These are phyloP conservation scores for Tilletia caries DNA, from an alignment of 1,284 basidiomycete genomes.

Conservation along the genomic window DNA sequence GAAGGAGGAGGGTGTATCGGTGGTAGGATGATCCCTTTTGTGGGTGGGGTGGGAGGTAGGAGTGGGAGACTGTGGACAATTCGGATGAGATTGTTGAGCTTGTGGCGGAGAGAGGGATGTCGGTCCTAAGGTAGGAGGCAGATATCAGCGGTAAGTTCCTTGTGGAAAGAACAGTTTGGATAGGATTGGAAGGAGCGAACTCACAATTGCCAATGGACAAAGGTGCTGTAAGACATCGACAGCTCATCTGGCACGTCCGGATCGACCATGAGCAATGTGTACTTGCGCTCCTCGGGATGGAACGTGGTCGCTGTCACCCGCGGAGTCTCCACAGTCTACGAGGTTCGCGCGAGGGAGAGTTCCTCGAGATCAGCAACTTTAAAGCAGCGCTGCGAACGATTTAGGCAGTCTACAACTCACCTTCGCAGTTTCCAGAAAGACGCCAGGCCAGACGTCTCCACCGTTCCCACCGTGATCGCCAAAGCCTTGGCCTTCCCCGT, in stretches of 20 bases:
- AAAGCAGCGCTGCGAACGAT: too few species aligned
- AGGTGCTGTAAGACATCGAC: slow-evolving; percentile 67
- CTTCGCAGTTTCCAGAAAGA: slow-evolving; percentile 25
- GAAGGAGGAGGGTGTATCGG: slow-evolving; percentile 72
- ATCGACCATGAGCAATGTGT: slow-evolving; percentile 84
- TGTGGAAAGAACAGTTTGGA: neutral
- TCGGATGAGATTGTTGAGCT: slow-evolving; percentile 52
- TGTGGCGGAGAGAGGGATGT: slow-evolving; percentile 63
- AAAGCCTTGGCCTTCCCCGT: slow-evolving; percentile 55
- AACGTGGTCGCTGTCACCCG: slow-evolving; percentile 70
- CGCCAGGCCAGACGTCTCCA: slow-evolving; percentile 68
- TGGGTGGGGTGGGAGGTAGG: slow-evolving; percentile 81
- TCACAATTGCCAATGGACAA: slow-evolving; percentile 75
- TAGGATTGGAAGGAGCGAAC: too few species aligned
- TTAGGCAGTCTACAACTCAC: neutral
- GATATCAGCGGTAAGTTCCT: neutral
- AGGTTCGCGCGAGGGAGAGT: too few species aligned
- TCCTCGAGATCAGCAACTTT: neutral
- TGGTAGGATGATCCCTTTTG: slow-evolving; percentile 79
- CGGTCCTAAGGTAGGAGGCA: slow-evolving; percentile 44
- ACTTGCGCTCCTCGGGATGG: slow-evolving; percentile 74
- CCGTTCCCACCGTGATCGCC: slow-evolving; percentile 55
- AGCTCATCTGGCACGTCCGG: slow-evolving; percentile 78
- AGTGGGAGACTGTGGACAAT: slow-evolving; percentile 60
- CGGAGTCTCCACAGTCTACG: slow-evolving; percentile 65